Conservation (phyloP, 78 protist species). For the slime mould (Dictyostelium discoideum) region dicty_2.7 NC_007088.5:1677501-1678000, state of each 20-base stretch:
- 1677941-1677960: too few species aligned
- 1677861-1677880: not conserved
- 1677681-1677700: not conserved
- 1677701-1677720: not conserved
- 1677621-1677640: not conserved
- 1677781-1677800: not conserved
- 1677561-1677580: not conserved
- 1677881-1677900: not conserved
- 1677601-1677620: not conserved
- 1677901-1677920: not conserved
- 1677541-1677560: not conserved
- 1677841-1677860: not conserved
- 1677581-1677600: constrained; percentile 6
- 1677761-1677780: not conserved
- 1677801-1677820: not conserved
- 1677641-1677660: not conserved
- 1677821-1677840: not conserved
- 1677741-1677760: not conserved
- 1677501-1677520: not conserved
- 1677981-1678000: not conserved
- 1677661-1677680: not conserved
- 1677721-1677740: not conserved
- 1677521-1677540: not conserved
- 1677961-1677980: not conserved
- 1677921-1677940: not conserved